Percentiles rank a stretch among this genome's conserved stretches.
These are phyloP conservation scores for Chloranthus sessilifolius DNA, from an alignment of 164 flowering plant species.

Conservation along the genomic window DNA sequence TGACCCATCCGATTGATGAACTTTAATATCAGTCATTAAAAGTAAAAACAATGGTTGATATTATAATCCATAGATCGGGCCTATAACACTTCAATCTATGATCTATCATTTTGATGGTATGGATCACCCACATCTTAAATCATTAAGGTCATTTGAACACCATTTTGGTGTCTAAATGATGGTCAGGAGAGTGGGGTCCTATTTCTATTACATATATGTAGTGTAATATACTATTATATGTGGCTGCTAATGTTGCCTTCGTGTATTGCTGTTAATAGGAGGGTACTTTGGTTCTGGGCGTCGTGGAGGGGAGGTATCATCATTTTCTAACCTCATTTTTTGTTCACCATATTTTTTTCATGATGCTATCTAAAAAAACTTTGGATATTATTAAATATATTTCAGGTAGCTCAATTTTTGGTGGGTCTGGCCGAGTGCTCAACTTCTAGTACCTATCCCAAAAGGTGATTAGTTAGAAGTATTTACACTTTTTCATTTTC, in stretches of 20 bases:
- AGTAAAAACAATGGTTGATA: no score
- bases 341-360: neutral
- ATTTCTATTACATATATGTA: slow-evolving; percentile 1
- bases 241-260: slow-evolving; percentile 2
- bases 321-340: slow-evolving; percentile 4
- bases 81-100: no score
- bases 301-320: slow-evolving; percentile 79
- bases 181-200: no score
- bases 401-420: slow-evolving; percentile 88
- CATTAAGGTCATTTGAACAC: no score
- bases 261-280: slow-evolving; percentile 35
- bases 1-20: no score
- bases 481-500: neutral
- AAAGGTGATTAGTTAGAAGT: slow-evolving; percentile 33
- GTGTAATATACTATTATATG: neutral
- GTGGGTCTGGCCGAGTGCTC: slow-evolving; percentile 88
- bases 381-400: slow-evolving; percentile 1
- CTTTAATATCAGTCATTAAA: no score
- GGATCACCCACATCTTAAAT: no score
- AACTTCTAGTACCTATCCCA: slow-evolving; percentile 54
- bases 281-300: slow-evolving; percentile 99
- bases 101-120: no score
- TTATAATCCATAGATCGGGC: no score
- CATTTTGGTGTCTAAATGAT: no score
- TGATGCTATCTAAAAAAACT: neutral